These are phyloP conservation scores for Prunus fruticosa DNA, from an alignment of 306 rosid genomes.

Conservation along the genomic window DNA sequence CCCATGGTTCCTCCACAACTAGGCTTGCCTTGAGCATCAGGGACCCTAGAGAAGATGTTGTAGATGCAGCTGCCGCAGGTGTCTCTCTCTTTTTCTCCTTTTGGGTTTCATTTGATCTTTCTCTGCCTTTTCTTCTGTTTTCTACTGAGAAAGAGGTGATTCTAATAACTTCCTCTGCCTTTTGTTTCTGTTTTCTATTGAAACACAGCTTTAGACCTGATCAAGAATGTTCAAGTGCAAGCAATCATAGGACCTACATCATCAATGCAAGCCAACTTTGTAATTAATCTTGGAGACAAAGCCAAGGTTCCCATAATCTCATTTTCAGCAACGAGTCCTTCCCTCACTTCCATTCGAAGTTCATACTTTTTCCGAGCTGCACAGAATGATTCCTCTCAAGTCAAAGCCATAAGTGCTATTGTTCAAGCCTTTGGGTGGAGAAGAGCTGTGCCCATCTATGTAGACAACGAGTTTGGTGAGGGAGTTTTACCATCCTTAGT, in stretches of 20 bases:
- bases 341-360: conserved; percentile 18
- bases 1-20: not conserved
- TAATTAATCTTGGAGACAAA: conserved; percentile 28
- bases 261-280: conserved; percentile 31
- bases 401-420: conserved; percentile 9
- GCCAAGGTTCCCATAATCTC: conserved; percentile 38
- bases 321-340: conserved; percentile 32
- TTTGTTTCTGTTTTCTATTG: not conserved
- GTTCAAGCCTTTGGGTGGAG: conserved; percentile 30
- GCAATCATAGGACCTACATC: conserved; percentile 39
- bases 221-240: conserved; percentile 38
- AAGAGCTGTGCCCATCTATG: conserved; percentile 25
- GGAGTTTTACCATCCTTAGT: conserved; percentile 4
- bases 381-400: conserved; percentile 28
- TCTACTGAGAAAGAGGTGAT: not conserved
- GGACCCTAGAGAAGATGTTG: conserved; percentile 9
- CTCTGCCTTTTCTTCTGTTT: not conserved
- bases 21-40: conserved; percentile 10
- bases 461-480: conserved; percentile 21
- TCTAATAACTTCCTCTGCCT: not conserved
- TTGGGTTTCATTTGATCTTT: not conserved
- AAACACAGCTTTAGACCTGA: conserved; percentile 40
- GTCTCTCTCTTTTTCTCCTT: not conserved
- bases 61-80: conserved; percentile 29
- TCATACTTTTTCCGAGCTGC: conserved; percentile 24